Percentiles rank a stretch among this genome's conserved stretches.
phyloP scores from a whole-genome alignment of 371 early-diverging fungal genomes.

The Mortierella sp. region DNA sequence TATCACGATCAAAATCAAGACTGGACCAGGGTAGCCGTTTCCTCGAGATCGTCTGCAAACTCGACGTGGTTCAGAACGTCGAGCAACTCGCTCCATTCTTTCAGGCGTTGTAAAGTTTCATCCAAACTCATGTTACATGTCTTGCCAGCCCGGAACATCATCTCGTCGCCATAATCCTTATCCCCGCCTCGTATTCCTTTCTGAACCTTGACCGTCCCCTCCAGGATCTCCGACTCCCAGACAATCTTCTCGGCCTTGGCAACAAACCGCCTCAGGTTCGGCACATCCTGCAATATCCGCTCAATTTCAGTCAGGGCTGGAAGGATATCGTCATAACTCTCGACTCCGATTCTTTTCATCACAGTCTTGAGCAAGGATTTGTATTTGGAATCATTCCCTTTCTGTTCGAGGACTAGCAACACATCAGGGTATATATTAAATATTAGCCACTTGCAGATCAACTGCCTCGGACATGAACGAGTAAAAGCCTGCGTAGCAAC shows the following conservation, averaged over 20 bases:
- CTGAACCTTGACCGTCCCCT: conserved; percentile 22
- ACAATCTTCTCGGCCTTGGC: conserved; percentile 33
- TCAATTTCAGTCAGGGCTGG: conserved; percentile 28
- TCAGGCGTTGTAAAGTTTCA: conserved; percentile 31
- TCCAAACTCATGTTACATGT: conserved; percentile 36
- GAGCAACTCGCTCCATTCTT: conserved; percentile 42
- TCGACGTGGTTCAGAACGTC: conserved; percentile 47
- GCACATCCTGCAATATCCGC: conserved; percentile 17
- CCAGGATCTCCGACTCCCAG: conserved; percentile 45
- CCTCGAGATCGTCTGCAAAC: conserved; percentile 25
- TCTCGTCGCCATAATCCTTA: neutral
- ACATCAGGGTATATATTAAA: no score
- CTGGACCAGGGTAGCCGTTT: conserved; percentile 5
- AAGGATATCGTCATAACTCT: conserved; percentile 12
- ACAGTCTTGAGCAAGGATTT: conserved; percentile 16
- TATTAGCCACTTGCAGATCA: no score
- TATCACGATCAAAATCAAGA: neutral
- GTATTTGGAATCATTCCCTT: neutral
- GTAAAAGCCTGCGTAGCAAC: no score
- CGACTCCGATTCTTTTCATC: conserved; percentile 22
- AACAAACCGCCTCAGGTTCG: conserved; percentile 23
- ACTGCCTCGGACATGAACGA: no score
- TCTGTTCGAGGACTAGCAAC: conserved; percentile 5
- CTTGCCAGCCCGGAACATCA: conserved; percentile 15
- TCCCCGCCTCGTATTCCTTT: conserved; percentile 1